Conservation (phyloP, 2,329 filamentous ascomycete genomes). For the Tolypocladium nubicola region DNA sequence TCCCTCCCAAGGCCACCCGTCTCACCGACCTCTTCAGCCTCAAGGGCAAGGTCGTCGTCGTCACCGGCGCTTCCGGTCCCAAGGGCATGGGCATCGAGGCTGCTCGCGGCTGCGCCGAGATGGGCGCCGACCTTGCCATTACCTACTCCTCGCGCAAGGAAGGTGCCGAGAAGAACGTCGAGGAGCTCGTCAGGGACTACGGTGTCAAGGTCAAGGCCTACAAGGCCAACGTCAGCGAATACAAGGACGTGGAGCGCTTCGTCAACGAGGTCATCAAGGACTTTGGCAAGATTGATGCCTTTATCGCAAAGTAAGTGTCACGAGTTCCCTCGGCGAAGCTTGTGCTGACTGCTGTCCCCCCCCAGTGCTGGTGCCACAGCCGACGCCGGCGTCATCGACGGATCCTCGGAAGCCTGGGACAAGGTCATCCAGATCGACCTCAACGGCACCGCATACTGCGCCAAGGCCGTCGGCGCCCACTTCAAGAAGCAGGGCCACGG, state of each 20-base stretch:
- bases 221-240: conserved; percentile 47
- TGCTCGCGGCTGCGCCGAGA: conserved; percentile 59
- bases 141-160: conserved; percentile 63
- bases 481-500: conserved; percentile 54
- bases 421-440: conserved; percentile 53
- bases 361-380: conserved; percentile 55
- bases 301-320: conserved; percentile 59
- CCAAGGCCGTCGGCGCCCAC: conserved; percentile 50
- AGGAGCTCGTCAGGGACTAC: conserved; percentile 53
- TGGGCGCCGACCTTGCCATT: conserved; percentile 59
- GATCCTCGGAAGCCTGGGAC: conserved; percentile 55
- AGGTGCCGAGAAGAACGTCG: conserved; percentile 55
- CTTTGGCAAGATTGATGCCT: conserved; percentile 64
- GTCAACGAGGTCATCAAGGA: conserved; percentile 57
- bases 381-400: conserved; percentile 57
- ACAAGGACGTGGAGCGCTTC: conserved; percentile 38
- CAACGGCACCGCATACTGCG: conserved; percentile 59
- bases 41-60: conserved; percentile 61
- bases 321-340: not conserved
- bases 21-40: conserved; percentile 61
- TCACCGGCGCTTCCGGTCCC: conserved; percentile 59
- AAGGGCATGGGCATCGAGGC: conserved; percentile 62
- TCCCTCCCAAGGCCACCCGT: conserved; percentile 43
- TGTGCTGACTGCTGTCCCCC: not conserved
- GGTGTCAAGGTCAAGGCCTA: conserved; percentile 57